A percentile compares a stretch with the other conserved stretches of the same genome.
Evolutionary conservation across 805 yeast species (phyloP).

Genomic region (Saccharomycopsis sp.): DNA sequence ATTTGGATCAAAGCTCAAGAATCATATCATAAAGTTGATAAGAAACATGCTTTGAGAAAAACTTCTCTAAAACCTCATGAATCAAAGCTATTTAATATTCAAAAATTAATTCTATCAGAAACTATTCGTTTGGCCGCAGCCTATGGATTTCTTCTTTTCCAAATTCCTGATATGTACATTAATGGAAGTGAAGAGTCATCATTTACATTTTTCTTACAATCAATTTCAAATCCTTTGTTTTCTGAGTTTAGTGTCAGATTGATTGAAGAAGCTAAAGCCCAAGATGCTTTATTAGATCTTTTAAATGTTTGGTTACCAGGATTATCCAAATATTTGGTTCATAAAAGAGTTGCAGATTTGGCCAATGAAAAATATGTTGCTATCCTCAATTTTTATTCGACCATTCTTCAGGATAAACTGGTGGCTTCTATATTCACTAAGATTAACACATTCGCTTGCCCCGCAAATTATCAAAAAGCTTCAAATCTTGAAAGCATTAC

Average conservation of each 20-base stretch:
- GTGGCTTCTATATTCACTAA: constrained; percentile 53
- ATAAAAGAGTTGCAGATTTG: constrained; percentile 29
- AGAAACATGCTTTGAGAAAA: constrained; percentile 13
- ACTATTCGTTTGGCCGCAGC: constrained; percentile 41
- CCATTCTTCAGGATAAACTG: constrained; percentile 46
- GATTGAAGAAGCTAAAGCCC: constrained; percentile 48
- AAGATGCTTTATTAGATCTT: constrained; percentile 39
- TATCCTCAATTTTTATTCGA: constrained; percentile 44
- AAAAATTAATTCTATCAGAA: constrained; percentile 35
- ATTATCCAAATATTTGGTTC: constrained; percentile 28
- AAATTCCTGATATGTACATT: constrained; percentile 44
- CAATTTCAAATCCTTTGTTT: constrained; percentile 21
- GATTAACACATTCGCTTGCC: constrained; percentile 43
- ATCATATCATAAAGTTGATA: constrained; percentile 6
- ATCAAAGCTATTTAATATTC: constrained; percentile 31
- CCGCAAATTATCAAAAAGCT: constrained; percentile 30
- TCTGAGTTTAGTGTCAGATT: constrained; percentile 46
- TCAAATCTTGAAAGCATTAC: constrained; percentile 43
- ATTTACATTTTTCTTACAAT: constrained; percentile 20
- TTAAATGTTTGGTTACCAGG: constrained; percentile 21
- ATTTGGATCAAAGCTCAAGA: constrained; percentile 33
- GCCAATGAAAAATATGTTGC: constrained; percentile 42
- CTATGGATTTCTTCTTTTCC: constrained; percentile 60
- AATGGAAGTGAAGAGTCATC: constrained; percentile 19
- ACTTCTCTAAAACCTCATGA: constrained; percentile 32